Conservation (phyloP, 2,329 filamentous ascomycete species). For the Pseudocercospora eumusae region DNA sequence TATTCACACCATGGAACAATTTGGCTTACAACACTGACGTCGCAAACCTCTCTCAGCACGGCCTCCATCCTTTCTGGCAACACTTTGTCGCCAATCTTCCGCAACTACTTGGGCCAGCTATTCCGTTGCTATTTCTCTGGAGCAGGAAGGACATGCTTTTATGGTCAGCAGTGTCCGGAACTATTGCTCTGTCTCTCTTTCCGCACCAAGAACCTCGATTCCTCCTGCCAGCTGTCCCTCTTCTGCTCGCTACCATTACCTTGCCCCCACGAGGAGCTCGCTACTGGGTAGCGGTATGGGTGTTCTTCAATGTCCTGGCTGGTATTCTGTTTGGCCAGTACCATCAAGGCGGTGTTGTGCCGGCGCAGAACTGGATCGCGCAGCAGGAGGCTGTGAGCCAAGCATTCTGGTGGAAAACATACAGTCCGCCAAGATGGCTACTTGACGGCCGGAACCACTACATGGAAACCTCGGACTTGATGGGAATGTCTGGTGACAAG, state of each 20-base stretch:
- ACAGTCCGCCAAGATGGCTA: conserved; percentile 78
- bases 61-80: conserved; percentile 56
- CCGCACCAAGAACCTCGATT: conserved; percentile 81
- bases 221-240: conserved; percentile 70
- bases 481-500: conserved; percentile 65
- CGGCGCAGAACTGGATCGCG: conserved; percentile 73
- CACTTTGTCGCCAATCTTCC: conserved; percentile 55
- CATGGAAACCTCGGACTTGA: conserved; percentile 70
- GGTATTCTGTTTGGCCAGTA: conserved; percentile 77
- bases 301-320: conserved; percentile 67
- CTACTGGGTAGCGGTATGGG: conserved; percentile 52
- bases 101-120: conserved; percentile 55
- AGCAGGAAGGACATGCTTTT: conserved; percentile 63
- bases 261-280: conserved; percentile 56
- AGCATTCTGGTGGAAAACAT: conserved; percentile 84
- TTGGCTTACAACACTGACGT: conserved; percentile 53
- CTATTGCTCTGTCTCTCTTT: conserved; percentile 70
- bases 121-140: conserved; percentile 48
- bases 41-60: conserved; percentile 55
- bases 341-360: conserved; percentile 77
- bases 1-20: conserved; percentile 57
- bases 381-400: conserved; percentile 66
- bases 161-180: conserved; percentile 72
- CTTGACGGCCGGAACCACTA: conserved; percentile 73
- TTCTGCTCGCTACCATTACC: conserved; percentile 72